A percentile compares a stretch with the other conserved stretches of the same genome.
Evolutionary conservation across 2,329 filamentous ascomycete genomes (phyloP).

Genomic region (Cladobotryum mycophilum): DNA sequence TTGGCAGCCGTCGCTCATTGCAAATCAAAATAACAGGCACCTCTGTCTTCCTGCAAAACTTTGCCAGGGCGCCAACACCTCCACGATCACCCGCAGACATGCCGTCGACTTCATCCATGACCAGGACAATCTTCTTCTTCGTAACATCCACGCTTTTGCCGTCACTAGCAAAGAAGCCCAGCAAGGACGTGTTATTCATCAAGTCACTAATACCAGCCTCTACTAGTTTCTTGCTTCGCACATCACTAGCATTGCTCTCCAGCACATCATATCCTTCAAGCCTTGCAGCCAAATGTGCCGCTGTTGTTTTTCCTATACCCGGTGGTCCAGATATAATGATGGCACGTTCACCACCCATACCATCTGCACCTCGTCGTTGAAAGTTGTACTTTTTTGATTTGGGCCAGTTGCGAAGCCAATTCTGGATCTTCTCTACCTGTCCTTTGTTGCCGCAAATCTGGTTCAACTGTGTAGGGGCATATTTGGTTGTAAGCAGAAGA

Average conservation of each 20-base stretch:
- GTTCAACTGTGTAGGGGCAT: slow-evolving; percentile 74
- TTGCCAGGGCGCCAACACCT: slow-evolving; percentile 87
- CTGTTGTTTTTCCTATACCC: slow-evolving; percentile 95
- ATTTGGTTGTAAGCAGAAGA: slow-evolving; percentile 89
- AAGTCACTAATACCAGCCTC: slow-evolving; percentile 84
- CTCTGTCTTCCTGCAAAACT: slow-evolving; percentile 90
- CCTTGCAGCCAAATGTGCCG: slow-evolving; percentile 88
- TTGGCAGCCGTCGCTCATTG: slow-evolving; percentile 85
- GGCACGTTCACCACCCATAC: slow-evolving; percentile 75
- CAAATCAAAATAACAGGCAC: slow-evolving; percentile 96
- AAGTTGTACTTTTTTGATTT: slow-evolving; percentile 76
- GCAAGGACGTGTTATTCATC: slow-evolving; percentile 85
- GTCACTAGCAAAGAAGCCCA: slow-evolving; percentile 83
- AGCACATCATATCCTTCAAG: slow-evolving; percentile 89
- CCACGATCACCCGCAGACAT: slow-evolving; percentile 97
- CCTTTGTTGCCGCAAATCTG: slow-evolving; percentile 96
- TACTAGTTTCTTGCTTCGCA: slow-evolving; percentile 90
- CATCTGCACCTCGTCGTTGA: slow-evolving; percentile 75
- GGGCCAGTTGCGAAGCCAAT: slow-evolving; percentile 78
- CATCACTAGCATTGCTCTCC: slow-evolving; percentile 93
- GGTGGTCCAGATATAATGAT: slow-evolving; percentile 93
- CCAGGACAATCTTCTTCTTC: slow-evolving; percentile 90
- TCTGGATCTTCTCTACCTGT: slow-evolving; percentile 81
- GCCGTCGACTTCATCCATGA: slow-evolving; percentile 99
- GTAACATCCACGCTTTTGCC: slow-evolving; percentile 70